Base-by-base conservation (phyloP, 2,329 filamentous ascomycete genomes). In the Diaporthe sp. region DNA sequence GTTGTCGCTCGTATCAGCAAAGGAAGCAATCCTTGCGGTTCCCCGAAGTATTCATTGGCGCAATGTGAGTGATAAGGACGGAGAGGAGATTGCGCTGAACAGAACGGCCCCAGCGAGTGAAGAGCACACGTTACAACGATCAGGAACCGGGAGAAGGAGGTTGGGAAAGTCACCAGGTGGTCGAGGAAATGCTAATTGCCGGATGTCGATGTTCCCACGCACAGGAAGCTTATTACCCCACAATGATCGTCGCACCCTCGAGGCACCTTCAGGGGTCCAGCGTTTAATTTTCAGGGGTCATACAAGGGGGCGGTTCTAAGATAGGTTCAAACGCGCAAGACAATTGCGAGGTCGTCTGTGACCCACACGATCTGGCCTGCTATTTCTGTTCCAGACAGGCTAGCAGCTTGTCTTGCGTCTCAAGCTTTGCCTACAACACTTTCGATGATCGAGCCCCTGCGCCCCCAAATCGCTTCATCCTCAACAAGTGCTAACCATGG, bases 161-260 rank as follows among this genome's bases (percentile, higher is more conserved):
- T 22, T 55, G 49, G 49, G 65, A 28, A 31, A 42, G 65, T 34
- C 42, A 15, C 31, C 28, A 28, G 49, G 12, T 28, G 17, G 65
- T 55, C 49, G n/a, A 51, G 28, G 31, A 63, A 51, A 72, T 61
- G 70, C 70, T 44, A 42, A 72, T 73, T 39, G 58, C 25, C 49
- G 71, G 47, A 47, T 53, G 58, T 44, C 53, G 34, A 73, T 47
- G 47, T 65, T 28, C 71, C 71, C 44, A 55, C 51, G 31, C 60
- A 22, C 25, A 6, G 58, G 71, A 44, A 65, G 71, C 58, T 53
- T 65, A 47, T 60, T 55, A 53, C 71, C 71, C 71, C 71, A 57
- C 71, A 55, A n/a, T 55, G 47, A 53, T 44, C 47, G 34, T 63
- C 44, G 44, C 57, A 49, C 47, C 31, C 31, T 47, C 44, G 17